These are phyloP conservation scores for Lotmaria passim DNA, from an alignment of 208 protist species.

Conservation along the genomic window DNA sequence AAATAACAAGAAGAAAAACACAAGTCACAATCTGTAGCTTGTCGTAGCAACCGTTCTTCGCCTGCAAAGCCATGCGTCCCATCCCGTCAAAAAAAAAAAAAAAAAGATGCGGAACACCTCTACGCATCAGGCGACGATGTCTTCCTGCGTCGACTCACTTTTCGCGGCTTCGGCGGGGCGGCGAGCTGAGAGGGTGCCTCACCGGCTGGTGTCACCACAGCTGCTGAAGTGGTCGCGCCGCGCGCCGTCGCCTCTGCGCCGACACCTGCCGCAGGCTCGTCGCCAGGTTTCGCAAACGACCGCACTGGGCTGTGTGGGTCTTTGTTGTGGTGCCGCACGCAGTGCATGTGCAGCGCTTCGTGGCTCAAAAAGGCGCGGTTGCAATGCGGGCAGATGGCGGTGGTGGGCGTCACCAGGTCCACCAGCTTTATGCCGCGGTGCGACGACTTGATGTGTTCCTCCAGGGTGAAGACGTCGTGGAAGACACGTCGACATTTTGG, in stretches of 20 bases:
- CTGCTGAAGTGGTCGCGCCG: too few species aligned
- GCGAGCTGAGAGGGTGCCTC: not conserved
- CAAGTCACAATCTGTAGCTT: too few species aligned
- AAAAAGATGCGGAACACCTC: not conserved
- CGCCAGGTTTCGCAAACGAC: slow-evolving; percentile 26
- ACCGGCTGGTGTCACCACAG: too few species aligned
- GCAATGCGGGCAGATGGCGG: slow-evolving; percentile 62
- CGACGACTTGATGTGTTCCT: slow-evolving; percentile 55
- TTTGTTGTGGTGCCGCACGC: slow-evolving; percentile 75
- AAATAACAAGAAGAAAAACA: too few species aligned
- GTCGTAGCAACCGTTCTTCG: too few species aligned
- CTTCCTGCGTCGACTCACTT: slow-evolving; percentile 33
- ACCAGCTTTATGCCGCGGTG: slow-evolving; percentile 51
- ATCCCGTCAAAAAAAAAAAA: slow-evolving; percentile 8
- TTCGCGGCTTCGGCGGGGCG: slow-evolving; percentile 24
- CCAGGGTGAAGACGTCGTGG: slow-evolving; percentile 61
- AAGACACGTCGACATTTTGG: slow-evolving; percentile 86
- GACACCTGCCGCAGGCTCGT: not conserved
- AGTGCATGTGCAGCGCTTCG: slow-evolving; percentile 66
- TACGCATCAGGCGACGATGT: not conserved
- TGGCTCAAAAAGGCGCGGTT: slow-evolving; percentile 61
- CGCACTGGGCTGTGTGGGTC: slow-evolving; percentile 48
- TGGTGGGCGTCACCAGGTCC: slow-evolving; percentile 56
- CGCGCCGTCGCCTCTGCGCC: slow-evolving; percentile 12
- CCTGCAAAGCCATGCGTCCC: too few species aligned